Percentiles rank a stretch among this genome's conserved stretches.
Conservation (phyloP, 768 basidiomycete genomes). For the Amanita fuliginea region DNA sequence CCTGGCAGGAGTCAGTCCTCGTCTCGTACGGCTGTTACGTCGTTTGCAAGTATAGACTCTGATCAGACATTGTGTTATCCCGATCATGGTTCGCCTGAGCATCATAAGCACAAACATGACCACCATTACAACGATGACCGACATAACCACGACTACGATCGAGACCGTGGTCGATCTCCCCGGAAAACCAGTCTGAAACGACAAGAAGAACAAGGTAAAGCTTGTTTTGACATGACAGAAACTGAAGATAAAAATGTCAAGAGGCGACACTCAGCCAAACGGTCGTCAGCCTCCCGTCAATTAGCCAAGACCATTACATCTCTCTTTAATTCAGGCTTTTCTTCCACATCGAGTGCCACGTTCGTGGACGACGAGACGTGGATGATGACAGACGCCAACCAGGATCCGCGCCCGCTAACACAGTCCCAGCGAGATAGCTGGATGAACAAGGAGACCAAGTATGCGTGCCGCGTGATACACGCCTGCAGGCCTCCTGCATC, state of each 20-base stretch:
- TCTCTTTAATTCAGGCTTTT: constrained; percentile 1
- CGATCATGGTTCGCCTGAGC: constrained; percentile 1
- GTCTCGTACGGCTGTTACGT: constrained; percentile 12
- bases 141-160: constrained; percentile 7
- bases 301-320: constrained; percentile 7
- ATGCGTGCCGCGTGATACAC: constrained; percentile 59
- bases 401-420: constrained; percentile 14
- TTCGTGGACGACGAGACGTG: constrained; percentile 1
- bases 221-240: neutral
- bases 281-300: constrained; percentile 7
- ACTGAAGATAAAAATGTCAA: neutral
- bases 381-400: constrained; percentile 11
- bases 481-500: constrained; percentile 52
- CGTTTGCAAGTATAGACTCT: constrained; percentile 10
- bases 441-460: constrained; percentile 41
- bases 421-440: constrained; percentile 28
- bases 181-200: constrained; percentile 18
- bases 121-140: constrained; percentile 9
- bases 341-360: neutral
- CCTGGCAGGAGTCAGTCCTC: constrained; percentile 7
- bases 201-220: constrained; percentile 10
- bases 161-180: constrained; percentile 16
- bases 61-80: constrained; percentile 1
- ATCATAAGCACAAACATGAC: constrained; percentile 1
- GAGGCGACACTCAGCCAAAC: constrained; percentile 5